phyloP scores from a whole-genome alignment of 176 grass and related monocot genomes.

The Triticum turgidum region DNA sequence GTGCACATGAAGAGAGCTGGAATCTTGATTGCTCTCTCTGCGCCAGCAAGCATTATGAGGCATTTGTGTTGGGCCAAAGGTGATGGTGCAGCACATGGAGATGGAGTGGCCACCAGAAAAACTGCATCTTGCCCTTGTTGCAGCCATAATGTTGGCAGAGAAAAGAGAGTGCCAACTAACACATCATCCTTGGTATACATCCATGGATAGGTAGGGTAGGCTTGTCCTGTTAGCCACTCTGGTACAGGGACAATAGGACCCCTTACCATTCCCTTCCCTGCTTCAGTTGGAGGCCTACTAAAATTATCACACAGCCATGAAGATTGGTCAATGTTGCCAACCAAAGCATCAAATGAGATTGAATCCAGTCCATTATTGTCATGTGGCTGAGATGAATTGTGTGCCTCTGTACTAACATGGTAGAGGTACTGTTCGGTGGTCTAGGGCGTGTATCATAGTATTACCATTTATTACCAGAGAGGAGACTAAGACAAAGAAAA shows the following conservation, averaged over 20 bases:
- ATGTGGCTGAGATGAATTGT: conserved; percentile 16
- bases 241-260: conserved; percentile 31
- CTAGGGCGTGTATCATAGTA: background rate
- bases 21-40: conserved; percentile 36
- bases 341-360: conserved; percentile 6
- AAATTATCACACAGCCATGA: conserved; percentile 26
- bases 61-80: conserved; percentile 41
- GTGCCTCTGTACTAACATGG: conserved; percentile 8
- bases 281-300: conserved; percentile 29
- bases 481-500: background rate
- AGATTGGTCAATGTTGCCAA: conserved; percentile 10
- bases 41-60: conserved; percentile 44
- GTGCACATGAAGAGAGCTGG: conserved; percentile 36
- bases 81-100: conserved; percentile 46
- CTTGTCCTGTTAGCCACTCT: conserved; percentile 24
- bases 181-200: conserved; percentile 33
- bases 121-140: conserved; percentile 34
- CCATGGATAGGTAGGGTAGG: conserved; percentile 17
- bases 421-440: conserved; percentile 13
- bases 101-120: conserved; percentile 38
- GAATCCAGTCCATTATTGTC: conserved; percentile 3
- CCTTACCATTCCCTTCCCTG: background rate
- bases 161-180: conserved; percentile 57
- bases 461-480: conserved; percentile 2
- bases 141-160: conserved; percentile 45